Evolutionary conservation across 2,329 filamentous ascomycete genomes (phyloP).

Genomic region (Alternaria infectoria): DNA sequence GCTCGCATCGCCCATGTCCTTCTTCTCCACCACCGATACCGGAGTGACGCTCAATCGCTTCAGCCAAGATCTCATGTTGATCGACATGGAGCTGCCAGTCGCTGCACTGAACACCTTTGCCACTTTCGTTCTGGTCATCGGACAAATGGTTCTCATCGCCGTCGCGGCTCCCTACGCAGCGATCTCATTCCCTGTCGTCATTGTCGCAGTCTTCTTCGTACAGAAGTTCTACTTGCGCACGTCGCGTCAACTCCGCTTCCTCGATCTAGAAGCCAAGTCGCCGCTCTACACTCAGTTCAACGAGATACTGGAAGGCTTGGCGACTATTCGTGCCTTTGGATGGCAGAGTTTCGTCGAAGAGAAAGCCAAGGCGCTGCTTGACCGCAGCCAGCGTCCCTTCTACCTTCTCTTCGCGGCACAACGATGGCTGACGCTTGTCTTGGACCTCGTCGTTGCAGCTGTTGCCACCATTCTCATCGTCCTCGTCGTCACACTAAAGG

Average conservation of each 20-base stretch:
- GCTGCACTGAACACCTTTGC: conserved; percentile 43
- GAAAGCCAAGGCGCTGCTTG: conserved; percentile 48
- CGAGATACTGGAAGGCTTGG: conserved; percentile 57
- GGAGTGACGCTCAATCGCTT: conserved; percentile 57
- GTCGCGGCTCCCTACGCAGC: conserved; percentile 50
- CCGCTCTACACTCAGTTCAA: conserved; percentile 60
- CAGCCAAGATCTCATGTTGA: conserved; percentile 56
- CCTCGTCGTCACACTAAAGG: conserved; percentile 41
- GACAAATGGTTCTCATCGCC: conserved; percentile 48
- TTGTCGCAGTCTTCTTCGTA: conserved; percentile 48
- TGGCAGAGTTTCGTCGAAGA: conserved; percentile 53
- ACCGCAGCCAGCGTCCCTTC: conserved; percentile 52
- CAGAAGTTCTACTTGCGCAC: conserved; percentile 57
- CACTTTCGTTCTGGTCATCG: conserved; percentile 43
- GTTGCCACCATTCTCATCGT: conserved; percentile 48
- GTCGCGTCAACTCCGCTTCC: conserved; percentile 56
- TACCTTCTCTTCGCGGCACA: conserved; percentile 56
- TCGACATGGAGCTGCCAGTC: conserved; percentile 53
- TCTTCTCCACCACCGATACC: conserved; percentile 53
- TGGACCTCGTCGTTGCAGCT: conserved; percentile 50
- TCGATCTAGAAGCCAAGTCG: conserved; percentile 60
- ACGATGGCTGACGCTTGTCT: conserved; percentile 52
- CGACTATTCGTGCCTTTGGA: conserved; percentile 59
- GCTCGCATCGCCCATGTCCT: conserved; percentile 52
- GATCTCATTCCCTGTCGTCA: conserved; percentile 49